Base-by-base conservation (phyloP, 208 protist genomes). In the Trypanosoma cruzi region DNA sequence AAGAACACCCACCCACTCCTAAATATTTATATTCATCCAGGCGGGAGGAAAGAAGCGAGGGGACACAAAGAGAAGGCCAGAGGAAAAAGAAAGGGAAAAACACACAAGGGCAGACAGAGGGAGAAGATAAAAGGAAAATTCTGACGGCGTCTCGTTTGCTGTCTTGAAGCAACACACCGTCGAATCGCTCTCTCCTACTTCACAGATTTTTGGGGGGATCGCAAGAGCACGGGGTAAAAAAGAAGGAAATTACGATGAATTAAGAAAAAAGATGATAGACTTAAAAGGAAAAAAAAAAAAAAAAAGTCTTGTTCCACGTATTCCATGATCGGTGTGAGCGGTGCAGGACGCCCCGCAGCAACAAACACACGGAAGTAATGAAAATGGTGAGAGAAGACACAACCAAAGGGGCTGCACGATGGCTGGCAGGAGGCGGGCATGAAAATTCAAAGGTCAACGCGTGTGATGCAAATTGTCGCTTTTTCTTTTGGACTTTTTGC, bases 201-300 rank as follows among this genome's bases (percentile, higher is more conserved):
- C 48, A 52, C 48, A 52, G 48, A 52, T 52, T 52, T 52, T 54
- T 28, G 20, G 48, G 37, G 13, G 22, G 8, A 52, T 52, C 24
- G 55, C 48, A n/a, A 58, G 60, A 67, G 40, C 0, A 68, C 3
- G 22, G 29, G 24, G 10, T 8, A 31, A 42, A 64, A 52, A 42
- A 60, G 63, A 55, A n/a, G n/a, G n/a, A n/a, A n/a, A n/a, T n/a
- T n/a, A n/a, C n/a, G n/a, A n/a, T n/a, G n/a, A n/a, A n/a, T n/a
- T n/a, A n/a, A n/a, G n/a, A n/a, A n/a, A n/a, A n/a, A n/a, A n/a
- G n/a, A n/a, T n/a, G 22, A 10, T 4, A 24, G 8, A 26, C 2
- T 5, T 2, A 26, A 8, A 4, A 52, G 8, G 8, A n/a, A 24
- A 52, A 52, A 62, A 57, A 73, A 71, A 72, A 42, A 65, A 61